A percentile compares a stretch with the other conserved stretches of the same genome.
Evolutionary conservation across 2,329 filamentous ascomycete genomes (phyloP).

Genomic region (Didymella glomerata): DNA sequence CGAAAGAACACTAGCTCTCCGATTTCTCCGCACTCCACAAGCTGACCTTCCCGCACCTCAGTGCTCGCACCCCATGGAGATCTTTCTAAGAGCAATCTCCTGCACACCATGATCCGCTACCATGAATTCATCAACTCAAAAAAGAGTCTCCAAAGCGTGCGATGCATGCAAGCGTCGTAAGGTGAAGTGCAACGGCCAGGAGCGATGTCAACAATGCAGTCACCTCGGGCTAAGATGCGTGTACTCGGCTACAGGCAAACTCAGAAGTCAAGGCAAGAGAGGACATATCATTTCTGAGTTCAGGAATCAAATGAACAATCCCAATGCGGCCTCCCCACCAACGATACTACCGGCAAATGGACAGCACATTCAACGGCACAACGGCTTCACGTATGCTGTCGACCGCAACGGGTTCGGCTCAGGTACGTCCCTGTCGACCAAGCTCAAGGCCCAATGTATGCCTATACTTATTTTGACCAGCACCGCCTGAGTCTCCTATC

Average conservation of each 20-base stretch:
- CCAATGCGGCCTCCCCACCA: conserved; percentile 32
- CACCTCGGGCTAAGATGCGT: conserved; percentile 57
- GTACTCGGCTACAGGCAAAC: conserved; percentile 53
- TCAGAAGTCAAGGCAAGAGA: conserved; percentile 50
- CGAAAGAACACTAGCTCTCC: conserved; percentile 17
- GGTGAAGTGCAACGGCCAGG: conserved; percentile 58
- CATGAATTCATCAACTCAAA: conserved; percentile 40
- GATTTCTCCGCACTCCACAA: conserved; percentile 25
- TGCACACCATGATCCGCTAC: conserved; percentile 34
- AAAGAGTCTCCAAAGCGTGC: conserved; percentile 54
- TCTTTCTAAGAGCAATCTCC: conserved; percentile 16
- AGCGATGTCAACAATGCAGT: conserved; percentile 52
- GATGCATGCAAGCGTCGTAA: conserved; percentile 59
- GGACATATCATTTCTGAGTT: conserved; percentile 55
- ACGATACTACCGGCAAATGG: conserved; percentile 38
- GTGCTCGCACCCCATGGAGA: conserved; percentile 15
- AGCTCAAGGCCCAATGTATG: not conserved
- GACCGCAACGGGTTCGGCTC: conserved; percentile 28
- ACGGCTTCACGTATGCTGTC: conserved; percentile 24
- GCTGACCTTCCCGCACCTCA: conserved; percentile 21
- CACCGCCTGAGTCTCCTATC: conserved; percentile 30
- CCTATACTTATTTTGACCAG: conserved; percentile 11
- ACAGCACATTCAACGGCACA: conserved; percentile 20
- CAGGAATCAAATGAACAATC: conserved; percentile 42
- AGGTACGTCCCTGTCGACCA: conserved; percentile 25